Evolutionary conservation across 768 basidiomycete species (phyloP).

Genomic region (Suillus decipiens): DNA sequence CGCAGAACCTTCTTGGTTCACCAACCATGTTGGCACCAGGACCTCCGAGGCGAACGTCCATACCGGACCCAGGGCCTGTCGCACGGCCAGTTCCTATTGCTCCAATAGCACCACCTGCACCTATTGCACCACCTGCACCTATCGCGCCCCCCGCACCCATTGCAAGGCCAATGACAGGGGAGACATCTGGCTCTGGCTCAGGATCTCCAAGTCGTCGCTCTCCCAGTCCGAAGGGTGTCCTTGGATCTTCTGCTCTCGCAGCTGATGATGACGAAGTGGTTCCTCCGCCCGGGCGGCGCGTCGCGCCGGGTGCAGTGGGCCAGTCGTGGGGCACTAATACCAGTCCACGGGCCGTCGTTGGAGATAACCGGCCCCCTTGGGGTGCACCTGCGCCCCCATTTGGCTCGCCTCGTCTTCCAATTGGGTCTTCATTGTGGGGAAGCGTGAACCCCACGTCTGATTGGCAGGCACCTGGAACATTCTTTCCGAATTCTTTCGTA

Average conservation of each 20-base stretch:
- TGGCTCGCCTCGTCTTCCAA: constrained; percentile 36
- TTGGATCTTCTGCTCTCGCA: constrained; percentile 77
- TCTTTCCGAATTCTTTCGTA: constrained; percentile 50
- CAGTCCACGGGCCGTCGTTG: constrained; percentile 46
- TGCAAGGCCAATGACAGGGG: constrained; percentile 45
- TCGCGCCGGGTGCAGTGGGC: constrained; percentile 40
- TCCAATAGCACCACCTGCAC: constrained; percentile 66
- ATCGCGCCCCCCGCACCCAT: constrained; percentile 72
- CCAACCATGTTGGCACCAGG: constrained; percentile 47
- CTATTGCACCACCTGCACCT: constrained; percentile 67
- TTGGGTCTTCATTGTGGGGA: constrained; percentile 44
- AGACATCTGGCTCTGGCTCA: constrained; percentile 53
- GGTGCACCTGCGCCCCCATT: constrained; percentile 42
- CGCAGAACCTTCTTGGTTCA: constrained; percentile 38
- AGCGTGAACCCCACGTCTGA: constrained; percentile 40
- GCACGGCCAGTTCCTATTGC: constrained; percentile 42
- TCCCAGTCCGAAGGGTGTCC: constrained; percentile 61
- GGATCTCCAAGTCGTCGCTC: constrained; percentile 57
- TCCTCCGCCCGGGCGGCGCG: constrained; percentile 46
- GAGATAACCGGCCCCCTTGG: constrained; percentile 48
- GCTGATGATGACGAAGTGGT: constrained; percentile 84
- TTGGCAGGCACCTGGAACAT: constrained; percentile 52
- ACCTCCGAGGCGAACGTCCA: constrained; percentile 48
- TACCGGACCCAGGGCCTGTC: constrained; percentile 50
- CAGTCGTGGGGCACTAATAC: constrained; percentile 50